Evolutionary conservation across 2,329 filamentous ascomycete genomes (phyloP).

Genomic region (Phyllosticta citribraziliensis): DNA sequence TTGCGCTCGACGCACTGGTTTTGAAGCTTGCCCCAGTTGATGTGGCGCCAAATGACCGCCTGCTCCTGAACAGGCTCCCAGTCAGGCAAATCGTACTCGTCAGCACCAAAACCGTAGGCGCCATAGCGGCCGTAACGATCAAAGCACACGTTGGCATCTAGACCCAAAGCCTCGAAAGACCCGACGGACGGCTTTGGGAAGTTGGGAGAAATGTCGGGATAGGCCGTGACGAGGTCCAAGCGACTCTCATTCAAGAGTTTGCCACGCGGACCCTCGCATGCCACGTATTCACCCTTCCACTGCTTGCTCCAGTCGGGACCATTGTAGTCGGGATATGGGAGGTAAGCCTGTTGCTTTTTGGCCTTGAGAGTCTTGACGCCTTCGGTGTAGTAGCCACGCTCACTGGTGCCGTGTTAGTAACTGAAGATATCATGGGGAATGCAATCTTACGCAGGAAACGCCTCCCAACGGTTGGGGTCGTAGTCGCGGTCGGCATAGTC

Average conservation of each 20-base stretch:
- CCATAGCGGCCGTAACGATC: slow-evolving; percentile 45
- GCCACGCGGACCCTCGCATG: slow-evolving; percentile 54
- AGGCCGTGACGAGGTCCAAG: slow-evolving; percentile 56
- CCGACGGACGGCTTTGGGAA: slow-evolving; percentile 29
- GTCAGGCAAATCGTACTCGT: slow-evolving; percentile 36
- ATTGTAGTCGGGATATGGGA: slow-evolving; percentile 65
- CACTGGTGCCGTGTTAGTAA: neutral
- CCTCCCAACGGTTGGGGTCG: slow-evolving; percentile 40
- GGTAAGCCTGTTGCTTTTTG: slow-evolving; percentile 46
- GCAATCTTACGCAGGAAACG: slow-evolving; percentile 27
- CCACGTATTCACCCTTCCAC: slow-evolving; percentile 48
- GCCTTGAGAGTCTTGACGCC: slow-evolving; percentile 9
- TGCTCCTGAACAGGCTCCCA: slow-evolving; percentile 23
- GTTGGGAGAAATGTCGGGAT: slow-evolving; percentile 42
- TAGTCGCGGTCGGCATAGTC: slow-evolving; percentile 34
- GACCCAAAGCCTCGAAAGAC: slow-evolving; percentile 28
- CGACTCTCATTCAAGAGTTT: slow-evolving; percentile 43
- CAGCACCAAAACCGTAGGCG: slow-evolving; percentile 48
- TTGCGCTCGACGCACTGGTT: slow-evolving; percentile 57
- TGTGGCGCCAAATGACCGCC: slow-evolving; percentile 48
- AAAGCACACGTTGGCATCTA: slow-evolving; percentile 50
- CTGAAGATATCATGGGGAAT: neutral
- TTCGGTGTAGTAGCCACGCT: slow-evolving; percentile 2
- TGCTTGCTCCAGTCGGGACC: slow-evolving; percentile 47
- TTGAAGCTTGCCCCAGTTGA: slow-evolving; percentile 65